phyloP scores from a whole-genome alignment of 495 filamentous ascomycete genomes.

The Podospora anserina region DNA sequence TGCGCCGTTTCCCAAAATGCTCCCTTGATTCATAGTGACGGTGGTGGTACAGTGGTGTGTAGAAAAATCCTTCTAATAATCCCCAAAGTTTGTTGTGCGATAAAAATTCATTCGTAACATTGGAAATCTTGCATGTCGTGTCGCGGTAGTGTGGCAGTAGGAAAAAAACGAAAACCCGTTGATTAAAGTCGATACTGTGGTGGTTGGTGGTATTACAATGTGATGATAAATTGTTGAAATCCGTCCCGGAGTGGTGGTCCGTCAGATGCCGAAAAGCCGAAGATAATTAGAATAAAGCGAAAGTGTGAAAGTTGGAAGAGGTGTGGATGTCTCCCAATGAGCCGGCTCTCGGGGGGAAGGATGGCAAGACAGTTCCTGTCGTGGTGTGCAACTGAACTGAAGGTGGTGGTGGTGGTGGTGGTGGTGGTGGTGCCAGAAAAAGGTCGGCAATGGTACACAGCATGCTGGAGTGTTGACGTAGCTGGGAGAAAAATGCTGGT shows the following conservation, averaged over 20 bases:
- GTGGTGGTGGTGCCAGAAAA: conserved; percentile 11
- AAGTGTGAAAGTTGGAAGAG: conserved; percentile 5
- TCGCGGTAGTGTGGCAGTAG: conserved; percentile 19
- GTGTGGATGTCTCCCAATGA: conserved; percentile 16
- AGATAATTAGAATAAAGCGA: conserved; percentile 17
- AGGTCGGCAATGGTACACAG: conserved; percentile 11
- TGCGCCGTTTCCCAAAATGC: conserved; percentile 27
- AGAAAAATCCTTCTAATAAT: conserved; percentile 22
- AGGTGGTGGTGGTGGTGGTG: conserved; percentile 6
- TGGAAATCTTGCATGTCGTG: conserved; percentile 12
- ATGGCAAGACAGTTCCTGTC: background rate
- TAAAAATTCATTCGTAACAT: conserved; percentile 21
- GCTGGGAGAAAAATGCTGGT: background rate
- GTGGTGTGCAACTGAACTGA: conserved; percentile 15
- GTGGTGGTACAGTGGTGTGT: conserved; percentile 23
- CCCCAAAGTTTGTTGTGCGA: conserved; percentile 13
- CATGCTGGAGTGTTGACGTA: conserved; percentile 12
- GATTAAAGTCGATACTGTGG: conserved; percentile 33
- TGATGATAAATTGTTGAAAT: conserved; percentile 4
- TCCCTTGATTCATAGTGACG: conserved; percentile 8
- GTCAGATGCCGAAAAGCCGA: conserved; percentile 10
- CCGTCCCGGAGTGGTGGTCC: conserved; percentile 9
- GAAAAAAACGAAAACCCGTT: conserved; percentile 18
- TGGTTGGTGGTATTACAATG: conserved; percentile 30
- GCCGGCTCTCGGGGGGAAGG: conserved; percentile 25